phyloP scores from a whole-genome alignment of 2,329 filamentous ascomycete genomes.

The Cercospora zeae-maydis region DNA sequence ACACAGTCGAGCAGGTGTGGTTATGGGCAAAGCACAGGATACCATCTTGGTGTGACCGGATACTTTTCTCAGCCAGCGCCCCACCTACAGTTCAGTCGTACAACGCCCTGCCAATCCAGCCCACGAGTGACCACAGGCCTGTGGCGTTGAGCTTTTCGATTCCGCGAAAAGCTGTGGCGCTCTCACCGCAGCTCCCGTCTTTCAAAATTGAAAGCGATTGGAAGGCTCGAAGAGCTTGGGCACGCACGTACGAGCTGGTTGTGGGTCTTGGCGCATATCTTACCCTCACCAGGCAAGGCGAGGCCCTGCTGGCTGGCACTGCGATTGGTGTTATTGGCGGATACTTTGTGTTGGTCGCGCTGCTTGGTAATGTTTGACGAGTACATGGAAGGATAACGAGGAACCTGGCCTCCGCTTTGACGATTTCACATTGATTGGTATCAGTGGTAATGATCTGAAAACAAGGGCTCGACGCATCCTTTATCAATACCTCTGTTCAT shows the following conservation, averaged over 20 bases:
- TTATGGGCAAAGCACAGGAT: conserved; percentile 76
- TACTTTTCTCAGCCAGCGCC: conserved; percentile 62
- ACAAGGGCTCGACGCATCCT: neutral
- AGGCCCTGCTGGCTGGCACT: conserved; percentile 37
- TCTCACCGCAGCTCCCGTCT: conserved; percentile 10
- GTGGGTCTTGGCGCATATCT: conserved; percentile 59
- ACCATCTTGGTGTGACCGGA: conserved; percentile 90
- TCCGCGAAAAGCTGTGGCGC: conserved; percentile 44
- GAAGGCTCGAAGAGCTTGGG: conserved; percentile 51
- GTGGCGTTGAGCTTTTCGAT: conserved; percentile 70
- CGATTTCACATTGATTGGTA: neutral
- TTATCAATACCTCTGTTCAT: neutral
- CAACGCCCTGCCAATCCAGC: conserved; percentile 69
- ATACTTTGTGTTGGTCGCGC: conserved; percentile 24
- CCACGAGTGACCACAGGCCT: conserved; percentile 82
- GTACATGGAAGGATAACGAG: neutral
- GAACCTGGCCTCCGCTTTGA: neutral
- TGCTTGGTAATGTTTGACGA: conserved; percentile 11
- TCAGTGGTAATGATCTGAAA: neutral
- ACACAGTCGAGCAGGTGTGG: conserved; percentile 25
- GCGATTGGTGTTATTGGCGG: conserved; percentile 33
- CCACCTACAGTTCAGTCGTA: conserved; percentile 58
- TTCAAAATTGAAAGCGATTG: conserved; percentile 45
- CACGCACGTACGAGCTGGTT: conserved; percentile 56
- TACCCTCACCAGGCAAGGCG: conserved; percentile 46